Evolutionary conservation across 345 rosid species (phyloP).

Genomic region (Ceriops tagal): DNA sequence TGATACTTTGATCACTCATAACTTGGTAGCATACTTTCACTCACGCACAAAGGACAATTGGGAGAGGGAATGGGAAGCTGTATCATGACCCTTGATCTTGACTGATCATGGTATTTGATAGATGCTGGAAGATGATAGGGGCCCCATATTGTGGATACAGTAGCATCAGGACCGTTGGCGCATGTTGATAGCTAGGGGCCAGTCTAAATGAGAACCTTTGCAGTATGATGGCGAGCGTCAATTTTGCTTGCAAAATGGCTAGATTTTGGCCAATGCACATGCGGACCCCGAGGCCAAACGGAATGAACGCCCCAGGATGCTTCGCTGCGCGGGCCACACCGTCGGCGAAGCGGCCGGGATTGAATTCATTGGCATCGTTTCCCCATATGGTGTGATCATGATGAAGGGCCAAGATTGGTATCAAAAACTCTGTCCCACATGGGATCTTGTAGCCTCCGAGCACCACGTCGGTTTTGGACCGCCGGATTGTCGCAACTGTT

Average conservation of each 20-base stretch:
- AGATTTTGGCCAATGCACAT: conserved; percentile 68
- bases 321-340: conserved; percentile 62
- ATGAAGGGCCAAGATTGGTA: conserved; percentile 48
- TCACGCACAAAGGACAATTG: background rate
- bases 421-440: conserved; percentile 37
- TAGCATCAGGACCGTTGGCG: conserved; percentile 37
- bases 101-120: conserved; percentile 15
- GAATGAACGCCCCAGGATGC: conserved; percentile 50
- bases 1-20: conserved; percentile 7
- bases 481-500: conserved; percentile 27
- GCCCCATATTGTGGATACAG: conserved; percentile 64
- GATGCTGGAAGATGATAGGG: conserved; percentile 47
- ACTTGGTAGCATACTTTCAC: background rate
- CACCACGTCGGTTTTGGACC: conserved; percentile 42
- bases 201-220: conserved; percentile 36
- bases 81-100: conserved; percentile 18
- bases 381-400: conserved; percentile 60
- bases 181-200: conserved; percentile 52
- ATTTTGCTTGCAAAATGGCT: conserved; percentile 55
- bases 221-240: conserved; percentile 33
- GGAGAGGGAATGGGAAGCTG: background rate
- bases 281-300: conserved; percentile 62
- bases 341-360: conserved; percentile 55
- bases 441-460: conserved; percentile 52
- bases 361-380: conserved; percentile 58